Conservation (phyloP, 306 rosid genomes). For the Ormosia semicastrata region DNA sequence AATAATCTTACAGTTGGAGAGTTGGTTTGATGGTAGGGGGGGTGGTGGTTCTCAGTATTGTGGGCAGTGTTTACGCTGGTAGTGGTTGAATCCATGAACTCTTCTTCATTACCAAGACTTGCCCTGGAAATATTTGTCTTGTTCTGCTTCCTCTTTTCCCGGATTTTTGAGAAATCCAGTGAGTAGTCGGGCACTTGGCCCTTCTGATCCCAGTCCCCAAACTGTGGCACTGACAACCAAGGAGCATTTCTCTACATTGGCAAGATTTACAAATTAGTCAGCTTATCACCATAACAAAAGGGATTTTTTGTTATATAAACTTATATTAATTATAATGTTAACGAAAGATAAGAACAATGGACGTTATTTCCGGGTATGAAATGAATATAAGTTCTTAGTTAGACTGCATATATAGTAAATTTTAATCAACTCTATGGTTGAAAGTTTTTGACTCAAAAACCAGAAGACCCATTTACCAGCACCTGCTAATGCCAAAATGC, state of each 20-base stretch:
- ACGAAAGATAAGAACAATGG: neutral
- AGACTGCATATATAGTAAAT: neutral
- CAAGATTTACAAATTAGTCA: neutral
- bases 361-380: neutral
- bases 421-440: neutral
- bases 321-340: neutral
- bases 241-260: constrained; percentile 61
- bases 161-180: constrained; percentile 88
- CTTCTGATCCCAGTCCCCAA: constrained; percentile 98
- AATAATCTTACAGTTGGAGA: constrained; percentile 81
- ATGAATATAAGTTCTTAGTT: neutral
- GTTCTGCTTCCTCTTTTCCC: constrained; percentile 96
- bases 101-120: constrained; percentile 96
- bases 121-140: constrained; percentile 82
- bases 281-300: neutral
- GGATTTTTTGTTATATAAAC: neutral
- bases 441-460: neutral
- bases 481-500: neutral
- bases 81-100: constrained; percentile 57
- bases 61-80: constrained; percentile 35
- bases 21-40: constrained; percentile 56
- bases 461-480: neutral
- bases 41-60: constrained; percentile 46
- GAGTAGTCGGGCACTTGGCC: constrained; percentile 91
- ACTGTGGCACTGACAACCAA: constrained; percentile 96